Evolutionary conservation across 306 rosid species (phyloP), one percentile per base, ranked within the genome.

Genomic region (Chamaecrista fasciculata): DNA sequence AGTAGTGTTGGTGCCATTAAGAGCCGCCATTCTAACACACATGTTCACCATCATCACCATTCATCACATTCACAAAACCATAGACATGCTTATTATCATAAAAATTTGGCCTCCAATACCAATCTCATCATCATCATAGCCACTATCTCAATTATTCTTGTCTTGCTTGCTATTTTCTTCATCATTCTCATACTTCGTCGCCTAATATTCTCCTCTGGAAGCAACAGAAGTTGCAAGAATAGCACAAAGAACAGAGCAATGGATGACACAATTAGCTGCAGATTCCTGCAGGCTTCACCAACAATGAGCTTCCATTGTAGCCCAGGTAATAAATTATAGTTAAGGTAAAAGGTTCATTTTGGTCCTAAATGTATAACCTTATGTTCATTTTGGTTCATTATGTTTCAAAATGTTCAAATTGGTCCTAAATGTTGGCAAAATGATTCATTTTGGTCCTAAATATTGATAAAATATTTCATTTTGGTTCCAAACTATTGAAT

Each of bases 111-210:
- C 37, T 84, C 92, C 76, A 83, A 79, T 71, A 57, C 85, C 69
- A 65, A 76, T 70, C 76, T 95, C 78, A 79, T 84, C 64, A 57
- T 79, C 76, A 61, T 82, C 50, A 15, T 79, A 7, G 36, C 88
- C 29, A 47, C 65, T 19, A 51, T 80, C 74, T 74, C 69, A 15
- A 52, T 83, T n/a, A 28, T 78, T 18, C 24, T 80, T n/a, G 33
- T 80, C 62, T 47, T 89, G 18, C 47, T 89, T 25, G 83, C 78
- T 65, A 65, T 86, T 23, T 34, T 72, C 37, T 61, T 91, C 11
- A 57, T 86, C 57, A 9, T 89, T 7, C 59, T 76, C 49, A 44
- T 95, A 80, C 79, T 89, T 67, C 87, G 85, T 66, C 80, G 91
- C 25, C 83, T 73, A 81, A 87, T 80, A 66, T 74, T 88, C 31